Evolutionary conservation across 345 rosid species (phyloP), one percentile per base, ranked within the genome.

Genomic region (Luvunga scandens): DNA sequence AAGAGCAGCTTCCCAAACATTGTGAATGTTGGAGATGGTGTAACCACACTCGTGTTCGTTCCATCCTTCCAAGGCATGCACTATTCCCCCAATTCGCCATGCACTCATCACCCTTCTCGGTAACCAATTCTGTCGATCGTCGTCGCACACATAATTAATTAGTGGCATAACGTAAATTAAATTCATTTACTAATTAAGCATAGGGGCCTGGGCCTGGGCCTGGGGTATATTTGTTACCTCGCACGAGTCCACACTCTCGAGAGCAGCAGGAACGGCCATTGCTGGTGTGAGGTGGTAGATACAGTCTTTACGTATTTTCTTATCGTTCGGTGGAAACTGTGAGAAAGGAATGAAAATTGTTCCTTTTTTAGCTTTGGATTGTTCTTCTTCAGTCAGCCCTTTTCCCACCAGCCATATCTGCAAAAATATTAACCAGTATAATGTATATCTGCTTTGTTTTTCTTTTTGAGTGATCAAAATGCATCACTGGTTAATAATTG

Each of bases 101-200:
- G 95, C 92, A 59, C 93, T 93, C 91, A 93, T 90, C 88, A 85
- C 94, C 69, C 94, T 89, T 81, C 95, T 88, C 42, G 90, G 91
- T 75, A 91, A 45, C 95, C 94, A 93, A 73, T 90, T 91, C 93
- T 93, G 84, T 42, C 50, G 18, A 45, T 45, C 50, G 18, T 45
- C 50, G 18, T 45, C 1, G 13, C 50, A 45, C 50, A 4, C 50
- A 45, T 42, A 3, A 45, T 45, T 45, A 45, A 45, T 13, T 12
- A 10, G 18, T 45, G 4, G 0, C 16, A 2, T 13, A 45, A 12
- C 1, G 18, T 0, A 45, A 45, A 45, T 45, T 45, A 45, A 45
- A 42, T 42, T 42, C 10, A 42, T 42, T 42, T 10, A 42, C 48
- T 45, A 13, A 45, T 10, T 13, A 45, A 45, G 13, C 50, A 45